Evolutionary conservation across 129 eudicot species (phyloP).

Genomic region (Flaveria linearis): DNA sequence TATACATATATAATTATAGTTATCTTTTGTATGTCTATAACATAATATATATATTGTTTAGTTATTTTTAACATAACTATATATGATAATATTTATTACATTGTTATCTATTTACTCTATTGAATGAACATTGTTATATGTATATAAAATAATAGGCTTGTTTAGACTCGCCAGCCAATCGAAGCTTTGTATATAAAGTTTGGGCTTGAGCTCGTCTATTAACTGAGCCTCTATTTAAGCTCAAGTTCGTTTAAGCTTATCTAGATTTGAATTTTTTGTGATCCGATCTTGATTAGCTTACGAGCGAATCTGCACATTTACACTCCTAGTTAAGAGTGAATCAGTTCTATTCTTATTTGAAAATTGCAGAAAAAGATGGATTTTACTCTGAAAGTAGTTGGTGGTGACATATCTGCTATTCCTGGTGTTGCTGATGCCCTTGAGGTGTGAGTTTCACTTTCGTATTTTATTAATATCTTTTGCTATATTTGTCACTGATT

Average conservation of each 20-base stretch:
- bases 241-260: neutral
- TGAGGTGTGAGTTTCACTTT: conserved; percentile 55
- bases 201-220: neutral
- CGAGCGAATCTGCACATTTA: neutral
- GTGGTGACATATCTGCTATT: conserved; percentile 84
- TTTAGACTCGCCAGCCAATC: no score
- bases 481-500: neutral
- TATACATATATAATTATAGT: no score
- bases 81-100: no score
- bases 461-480: neutral
- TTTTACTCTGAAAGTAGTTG: conserved; percentile 82
- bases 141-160: neutral
- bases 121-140: no score
- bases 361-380: conserved; percentile 84
- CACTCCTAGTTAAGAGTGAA: conserved; percentile 11
- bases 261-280: neutral
- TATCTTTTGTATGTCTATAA: no score
- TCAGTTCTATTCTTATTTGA: conserved; percentile 16
- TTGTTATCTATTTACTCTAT: no score
- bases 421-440: conserved; percentile 92
- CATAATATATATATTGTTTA: no score
- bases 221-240: no score
- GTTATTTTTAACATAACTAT: no score
- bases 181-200: neutral
- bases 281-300: neutral